These are phyloP conservation scores for Aegilops bicornis DNA, from an alignment of 176 grass and related monocot species.

Conservation along the genomic window DNA sequence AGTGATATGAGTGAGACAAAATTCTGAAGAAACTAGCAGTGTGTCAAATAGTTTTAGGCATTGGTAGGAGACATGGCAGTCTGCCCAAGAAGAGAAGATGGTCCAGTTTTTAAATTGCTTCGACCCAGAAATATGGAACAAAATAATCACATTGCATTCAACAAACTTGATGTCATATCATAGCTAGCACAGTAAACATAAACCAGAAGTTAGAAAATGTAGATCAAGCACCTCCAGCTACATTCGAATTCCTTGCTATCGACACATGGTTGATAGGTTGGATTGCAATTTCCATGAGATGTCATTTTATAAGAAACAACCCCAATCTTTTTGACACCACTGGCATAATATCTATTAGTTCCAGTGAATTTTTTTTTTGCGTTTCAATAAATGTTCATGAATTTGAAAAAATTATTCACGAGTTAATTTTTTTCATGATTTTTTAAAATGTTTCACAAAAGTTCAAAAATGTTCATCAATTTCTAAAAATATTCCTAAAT, in stretches of 20 bases:
- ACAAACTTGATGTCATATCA: neutral
- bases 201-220: neutral
- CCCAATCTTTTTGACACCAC: no score
- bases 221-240: neutral
- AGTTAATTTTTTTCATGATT: no score
- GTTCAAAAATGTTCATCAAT: no score
- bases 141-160: constrained; percentile 27
- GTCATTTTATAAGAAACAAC: neutral
- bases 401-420: no score
- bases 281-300: no score
- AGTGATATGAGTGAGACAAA: neutral
- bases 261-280: no score
- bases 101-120: neutral
- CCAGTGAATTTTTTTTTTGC: no score
- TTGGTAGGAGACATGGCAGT: neutral
- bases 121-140: constrained; percentile 17
- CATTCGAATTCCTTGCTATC: neutral
- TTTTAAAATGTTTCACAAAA: no score
- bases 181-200: constrained; percentile 1
- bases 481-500: no score
- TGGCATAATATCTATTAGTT: no score
- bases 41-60: neutral
- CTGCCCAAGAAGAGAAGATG: no score
- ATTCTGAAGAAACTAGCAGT: neutral
- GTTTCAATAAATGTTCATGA: no score